phyloP scores from a whole-genome alignment of 2,329 filamentous ascomycete species.

The Basipetospora chlamydospora region DNA sequence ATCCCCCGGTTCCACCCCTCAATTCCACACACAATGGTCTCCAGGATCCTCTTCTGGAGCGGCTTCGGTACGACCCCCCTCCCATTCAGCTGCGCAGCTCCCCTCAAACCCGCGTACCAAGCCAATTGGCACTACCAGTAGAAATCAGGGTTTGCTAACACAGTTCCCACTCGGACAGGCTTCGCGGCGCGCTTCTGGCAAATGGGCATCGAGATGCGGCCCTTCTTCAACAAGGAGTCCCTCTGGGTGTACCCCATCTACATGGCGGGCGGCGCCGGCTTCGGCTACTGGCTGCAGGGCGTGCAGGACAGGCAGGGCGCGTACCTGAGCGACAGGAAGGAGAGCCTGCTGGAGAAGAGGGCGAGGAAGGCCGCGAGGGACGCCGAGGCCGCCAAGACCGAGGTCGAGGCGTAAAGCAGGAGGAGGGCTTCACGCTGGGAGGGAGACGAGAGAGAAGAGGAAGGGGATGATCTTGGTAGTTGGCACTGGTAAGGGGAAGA shows the following conservation, averaged over 20 bases:
- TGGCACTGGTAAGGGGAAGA: too few relatives aligned
- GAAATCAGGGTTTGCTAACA: too few relatives aligned
- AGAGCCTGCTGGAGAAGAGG: constrained; percentile 76
- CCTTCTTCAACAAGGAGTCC: constrained; percentile 70
- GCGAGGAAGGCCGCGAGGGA: too few relatives aligned
- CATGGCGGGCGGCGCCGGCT: constrained; percentile 70
- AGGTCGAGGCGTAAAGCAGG: constrained; percentile 4
- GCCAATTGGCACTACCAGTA: too few relatives aligned
- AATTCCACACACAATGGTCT: constrained; percentile 34
- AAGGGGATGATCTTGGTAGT: too few relatives aligned
- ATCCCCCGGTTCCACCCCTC: not conserved
- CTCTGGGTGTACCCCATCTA: constrained; percentile 90
- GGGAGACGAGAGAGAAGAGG: too few relatives aligned
- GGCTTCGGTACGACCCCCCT: constrained; percentile 63
- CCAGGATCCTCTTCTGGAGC: constrained; percentile 65
- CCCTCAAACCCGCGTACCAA: too few relatives aligned
- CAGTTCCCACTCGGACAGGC: too few relatives aligned
- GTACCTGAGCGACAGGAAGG: constrained; percentile 65
- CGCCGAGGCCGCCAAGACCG: constrained; percentile 14
- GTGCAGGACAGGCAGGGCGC: constrained; percentile 72
- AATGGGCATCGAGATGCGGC: constrained; percentile 96
- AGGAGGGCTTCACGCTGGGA: not conserved
- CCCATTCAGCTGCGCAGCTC: too few relatives aligned
- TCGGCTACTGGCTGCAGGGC: constrained; percentile 93
- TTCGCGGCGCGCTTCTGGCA: constrained; percentile 88